Conservation (phyloP, 768 basidiomycete species). For the Krasilnikovozyma curviuscula region DNA sequence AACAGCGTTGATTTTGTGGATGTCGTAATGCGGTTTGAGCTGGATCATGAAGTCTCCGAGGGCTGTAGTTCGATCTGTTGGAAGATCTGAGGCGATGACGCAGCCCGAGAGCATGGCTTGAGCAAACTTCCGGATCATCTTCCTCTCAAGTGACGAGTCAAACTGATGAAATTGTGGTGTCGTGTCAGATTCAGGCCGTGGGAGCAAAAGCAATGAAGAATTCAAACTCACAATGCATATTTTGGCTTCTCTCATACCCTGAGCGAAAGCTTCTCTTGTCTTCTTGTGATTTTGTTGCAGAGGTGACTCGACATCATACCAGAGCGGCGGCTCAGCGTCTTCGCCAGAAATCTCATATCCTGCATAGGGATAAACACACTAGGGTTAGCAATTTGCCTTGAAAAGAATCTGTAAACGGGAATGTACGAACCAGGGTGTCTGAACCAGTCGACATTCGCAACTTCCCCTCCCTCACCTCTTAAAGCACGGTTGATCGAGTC, state of each 20-base stretch:
- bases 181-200: not conserved
- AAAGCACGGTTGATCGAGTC: no score
- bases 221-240: constrained; percentile 8
- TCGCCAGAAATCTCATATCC: not conserved
- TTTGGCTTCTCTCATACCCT: constrained; percentile 2
- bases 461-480: no score
- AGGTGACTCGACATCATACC: not conserved
- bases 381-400: not conserved
- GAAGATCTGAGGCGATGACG: constrained; percentile 10
- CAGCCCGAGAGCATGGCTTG: constrained; percentile 12
- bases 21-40: not conserved
- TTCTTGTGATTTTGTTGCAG: not conserved
- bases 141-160: constrained; percentile 9
- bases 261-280: constrained; percentile 1
- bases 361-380: not conserved
- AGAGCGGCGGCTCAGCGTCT: not conserved
- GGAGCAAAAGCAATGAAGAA: not conserved
- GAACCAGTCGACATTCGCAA: constrained; percentile 6
- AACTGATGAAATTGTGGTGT: not conserved
- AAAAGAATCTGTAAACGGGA: not conserved
- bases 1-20: constrained; percentile 6
- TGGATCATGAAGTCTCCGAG: constrained; percentile 10
- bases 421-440: not conserved
- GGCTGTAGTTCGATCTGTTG: constrained; percentile 7
- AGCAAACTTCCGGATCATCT: constrained; percentile 11